These are phyloP conservation scores for Saccharomycopsis malanga DNA, from an alignment of 805 yeast species.

Conservation along the genomic window DNA sequence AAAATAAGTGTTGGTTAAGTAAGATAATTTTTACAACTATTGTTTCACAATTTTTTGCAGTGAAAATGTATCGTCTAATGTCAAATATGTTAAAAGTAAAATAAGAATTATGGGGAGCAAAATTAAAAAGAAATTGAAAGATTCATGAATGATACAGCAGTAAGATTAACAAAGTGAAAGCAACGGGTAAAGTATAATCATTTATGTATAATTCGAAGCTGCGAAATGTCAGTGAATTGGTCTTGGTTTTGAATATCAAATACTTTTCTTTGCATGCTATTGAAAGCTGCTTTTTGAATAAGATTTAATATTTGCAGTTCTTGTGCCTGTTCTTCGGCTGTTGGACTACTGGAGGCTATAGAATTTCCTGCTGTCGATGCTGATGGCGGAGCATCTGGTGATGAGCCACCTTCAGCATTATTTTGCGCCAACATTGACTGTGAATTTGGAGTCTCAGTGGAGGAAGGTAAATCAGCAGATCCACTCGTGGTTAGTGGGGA, in stretches of 20 bases:
- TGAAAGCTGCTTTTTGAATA: background rate
- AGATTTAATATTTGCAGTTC: background rate
- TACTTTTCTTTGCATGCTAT: background rate
- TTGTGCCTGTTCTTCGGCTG: background rate
- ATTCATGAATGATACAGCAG: too few species aligned
- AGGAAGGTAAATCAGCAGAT: background rate
- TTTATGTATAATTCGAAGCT: background rate
- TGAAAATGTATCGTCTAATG: too few species aligned
- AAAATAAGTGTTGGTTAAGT: too few species aligned
- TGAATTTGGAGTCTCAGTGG: background rate
- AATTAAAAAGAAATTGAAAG: too few species aligned
- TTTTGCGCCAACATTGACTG: background rate
- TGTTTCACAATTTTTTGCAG: too few species aligned
- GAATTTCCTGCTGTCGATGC: background rate
- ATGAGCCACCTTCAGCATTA: background rate
- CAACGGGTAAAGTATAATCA: background rate
- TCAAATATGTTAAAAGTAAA: too few species aligned
- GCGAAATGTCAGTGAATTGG: background rate
- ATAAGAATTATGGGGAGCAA: too few species aligned
- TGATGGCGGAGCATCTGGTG: background rate
- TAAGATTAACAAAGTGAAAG: too few species aligned
- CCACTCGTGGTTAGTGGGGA: background rate
- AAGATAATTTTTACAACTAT: too few species aligned
- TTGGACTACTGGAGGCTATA: background rate
- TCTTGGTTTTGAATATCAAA: background rate